phyloP scores from a whole-genome alignment of 306 rosid species.

The Cucurbita moschata region DNA sequence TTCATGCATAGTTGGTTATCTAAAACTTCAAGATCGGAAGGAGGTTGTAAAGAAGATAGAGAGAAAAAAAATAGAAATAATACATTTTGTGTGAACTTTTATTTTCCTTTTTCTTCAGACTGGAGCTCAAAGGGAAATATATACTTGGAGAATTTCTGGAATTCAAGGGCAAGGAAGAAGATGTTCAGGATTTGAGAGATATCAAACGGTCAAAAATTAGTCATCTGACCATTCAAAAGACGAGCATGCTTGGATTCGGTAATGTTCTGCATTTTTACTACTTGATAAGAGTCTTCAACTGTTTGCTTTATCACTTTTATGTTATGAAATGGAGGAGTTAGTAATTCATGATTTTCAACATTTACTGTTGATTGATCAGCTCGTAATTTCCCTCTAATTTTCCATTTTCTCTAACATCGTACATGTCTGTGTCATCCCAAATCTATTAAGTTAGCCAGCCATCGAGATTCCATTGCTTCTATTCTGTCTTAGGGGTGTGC shows the following conservation, averaged over 20 bases:
- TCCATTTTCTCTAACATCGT: not conserved
- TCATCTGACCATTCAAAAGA: constrained; percentile 49
- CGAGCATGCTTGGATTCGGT: constrained; percentile 94
- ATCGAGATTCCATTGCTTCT: not conserved
- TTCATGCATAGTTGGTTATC: not conserved
- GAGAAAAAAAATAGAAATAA: not conserved
- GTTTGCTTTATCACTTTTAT: not conserved
- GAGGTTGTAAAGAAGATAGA: not conserved
- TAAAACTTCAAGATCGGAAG: not conserved
- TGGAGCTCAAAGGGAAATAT: constrained; percentile 71
- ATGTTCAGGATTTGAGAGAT: constrained; percentile 39
- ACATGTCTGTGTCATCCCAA: not conserved
- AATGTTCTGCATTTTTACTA: constrained; percentile 13
- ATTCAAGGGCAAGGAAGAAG: constrained; percentile 82
- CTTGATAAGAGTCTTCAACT: not conserved
- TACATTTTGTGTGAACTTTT: not conserved
- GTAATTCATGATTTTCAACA: not conserved
- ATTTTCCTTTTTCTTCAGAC: constrained; percentile 28
- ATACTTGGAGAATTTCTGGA: constrained; percentile 81
- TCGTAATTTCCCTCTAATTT: not conserved
- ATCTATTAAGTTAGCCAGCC: not conserved
- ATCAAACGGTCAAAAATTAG: constrained; percentile 76
- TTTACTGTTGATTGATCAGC: not conserved
- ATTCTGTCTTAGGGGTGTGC: not conserved
- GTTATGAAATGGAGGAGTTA: not conserved